Base-by-base conservation (phyloP, 2,329 filamentous ascomycete species). In the Teratosphaeria epicoccoides region DNA sequence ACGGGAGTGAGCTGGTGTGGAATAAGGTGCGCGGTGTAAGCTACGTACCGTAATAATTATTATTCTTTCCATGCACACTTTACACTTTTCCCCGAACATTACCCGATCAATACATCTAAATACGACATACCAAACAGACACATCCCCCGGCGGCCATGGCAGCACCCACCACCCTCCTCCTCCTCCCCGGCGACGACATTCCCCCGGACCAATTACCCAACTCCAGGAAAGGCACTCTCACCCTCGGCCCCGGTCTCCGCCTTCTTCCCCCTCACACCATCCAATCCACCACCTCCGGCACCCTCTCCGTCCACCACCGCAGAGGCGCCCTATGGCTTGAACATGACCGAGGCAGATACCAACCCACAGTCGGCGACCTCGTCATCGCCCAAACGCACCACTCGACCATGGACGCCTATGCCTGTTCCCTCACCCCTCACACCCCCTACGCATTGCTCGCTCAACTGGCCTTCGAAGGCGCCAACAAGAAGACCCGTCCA, bases 401-500 rank as follows among this genome's bases (percentile, higher is more conserved):
- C 67, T 84, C 82, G 51, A 79, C 82, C 48, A 75, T 77, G 52
- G 93, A 97, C 61, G 79, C 80, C 66, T 96, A 87, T 76, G 83
- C 86, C 69, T 89, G 89, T 68, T 76, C 78, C 59, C 76, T 97
- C 49, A 85, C 87, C 24, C 77, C 78, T 7, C 73, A 82, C 62
- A 79, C 77, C 5, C 71, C 77, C 0, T 70, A 72, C 54, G 88
- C 87, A 1, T 74, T 87, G 17, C 81, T 97, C 1, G 88, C 87
- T 0, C 87, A 95, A 59, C 78, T 97, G 20, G 82, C 89, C n/a
- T 98, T 98, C 68, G 91, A 97, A 70, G 83, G 83, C 57, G 93
- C 89, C 17, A 88, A 85, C 44, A 93, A 90, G 70, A 97, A 97
- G 73, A 95, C 88, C 2, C 79, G 90, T 1, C 93, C 93, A 0